phyloP scores from a whole-genome alignment of 179 eudicot species.

The Corrigiola litoralis region DNA sequence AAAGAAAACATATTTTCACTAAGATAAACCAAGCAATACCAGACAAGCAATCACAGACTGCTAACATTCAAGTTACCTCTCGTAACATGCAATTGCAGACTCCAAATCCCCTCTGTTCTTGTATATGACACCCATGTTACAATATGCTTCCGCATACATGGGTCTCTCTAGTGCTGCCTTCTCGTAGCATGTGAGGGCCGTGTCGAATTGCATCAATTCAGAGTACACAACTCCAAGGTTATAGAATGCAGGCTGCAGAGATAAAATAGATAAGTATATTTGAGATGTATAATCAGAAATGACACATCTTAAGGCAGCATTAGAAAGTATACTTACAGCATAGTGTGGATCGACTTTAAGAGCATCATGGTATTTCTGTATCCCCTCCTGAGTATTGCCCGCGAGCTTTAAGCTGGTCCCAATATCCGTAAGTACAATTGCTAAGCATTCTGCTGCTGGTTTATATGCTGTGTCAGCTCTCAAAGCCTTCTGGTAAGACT shows the following conservation, averaged over 20 bases:
- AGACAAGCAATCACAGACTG: slow-evolving; percentile 4
- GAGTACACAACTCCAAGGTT: slow-evolving; percentile 99
- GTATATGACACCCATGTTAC: slow-evolving; percentile 99
- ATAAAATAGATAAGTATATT: slow-evolving; percentile 17
- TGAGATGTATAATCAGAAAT: background rate
- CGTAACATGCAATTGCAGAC: slow-evolving; percentile 94
- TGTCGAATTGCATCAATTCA: slow-evolving; percentile 97
- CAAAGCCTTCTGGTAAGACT: slow-evolving; percentile 95
- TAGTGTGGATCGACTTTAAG: slow-evolving; percentile 88
- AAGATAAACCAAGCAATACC: background rate
- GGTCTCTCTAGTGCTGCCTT: slow-evolving; percentile 98
- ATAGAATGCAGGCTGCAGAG: slow-evolving; percentile 96
- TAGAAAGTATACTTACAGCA: slow-evolving; percentile 52
- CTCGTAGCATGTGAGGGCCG: slow-evolving; percentile 92
- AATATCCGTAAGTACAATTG: slow-evolving; percentile 89
- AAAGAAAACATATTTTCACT: background rate
- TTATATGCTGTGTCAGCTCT: slow-evolving; percentile 80
- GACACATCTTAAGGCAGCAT: background rate
- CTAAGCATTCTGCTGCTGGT: slow-evolving; percentile 97
- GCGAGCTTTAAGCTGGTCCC: slow-evolving; percentile 99
- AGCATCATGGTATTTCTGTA: slow-evolving; percentile 94
- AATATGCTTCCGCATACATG: slow-evolving; percentile 99
- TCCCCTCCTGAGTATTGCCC: slow-evolving; percentile 95
- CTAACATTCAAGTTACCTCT: slow-evolving; percentile 49
- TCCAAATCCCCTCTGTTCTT: slow-evolving; percentile 96